These are phyloP conservation scores for Erysimum cheiranthoides DNA, from an alignment of 345 rosid species.

Conservation along the genomic window DNA sequence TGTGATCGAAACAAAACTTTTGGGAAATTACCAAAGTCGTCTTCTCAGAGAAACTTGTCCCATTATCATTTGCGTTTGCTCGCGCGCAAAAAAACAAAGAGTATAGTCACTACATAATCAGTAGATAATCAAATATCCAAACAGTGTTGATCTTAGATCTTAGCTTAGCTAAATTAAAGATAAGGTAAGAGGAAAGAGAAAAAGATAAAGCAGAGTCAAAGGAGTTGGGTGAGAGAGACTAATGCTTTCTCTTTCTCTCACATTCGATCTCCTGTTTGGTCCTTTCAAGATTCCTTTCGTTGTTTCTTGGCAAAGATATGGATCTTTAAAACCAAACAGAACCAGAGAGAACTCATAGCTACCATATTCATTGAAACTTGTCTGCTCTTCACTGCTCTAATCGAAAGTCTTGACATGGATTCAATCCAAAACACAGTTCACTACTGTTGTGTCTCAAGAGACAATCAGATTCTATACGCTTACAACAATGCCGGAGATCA, in stretches of 20 bases:
- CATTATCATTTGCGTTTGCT: neutral
- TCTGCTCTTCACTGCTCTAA: neutral
- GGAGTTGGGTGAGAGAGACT: slow-evolving; percentile 15
- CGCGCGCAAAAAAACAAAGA: slow-evolving; percentile 17
- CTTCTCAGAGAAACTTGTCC: slow-evolving; percentile 15
- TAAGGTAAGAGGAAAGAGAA: neutral
- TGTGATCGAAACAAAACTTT: neutral
- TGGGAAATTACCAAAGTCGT: neutral
- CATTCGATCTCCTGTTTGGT: slow-evolving; percentile 16
- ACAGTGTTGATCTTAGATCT: neutral
- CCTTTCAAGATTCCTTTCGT: slow-evolving; percentile 34
- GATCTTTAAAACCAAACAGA: neutral
- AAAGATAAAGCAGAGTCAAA: slow-evolving; percentile 36
- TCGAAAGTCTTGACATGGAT: slow-evolving; percentile 8
- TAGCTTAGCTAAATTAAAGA: slow-evolving; percentile 15
- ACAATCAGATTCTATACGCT: slow-evolving; percentile 55
- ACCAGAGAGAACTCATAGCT: slow-evolving; percentile 3
- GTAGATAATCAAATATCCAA: neutral
- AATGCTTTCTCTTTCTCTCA: slow-evolving; percentile 32
- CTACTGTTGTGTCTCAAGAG: slow-evolving; percentile 71
- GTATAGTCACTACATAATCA: neutral
- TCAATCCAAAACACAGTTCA: slow-evolving; percentile 52
- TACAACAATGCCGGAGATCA: slow-evolving; percentile 61
- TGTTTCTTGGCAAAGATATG: slow-evolving; percentile 42
- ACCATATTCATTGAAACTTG: neutral